A percentile compares a stretch with the other conserved stretches of the same genome.
Conservation (phyloP, 148 eudicot genomes). For the Heliamphora exappendiculata region DNA sequence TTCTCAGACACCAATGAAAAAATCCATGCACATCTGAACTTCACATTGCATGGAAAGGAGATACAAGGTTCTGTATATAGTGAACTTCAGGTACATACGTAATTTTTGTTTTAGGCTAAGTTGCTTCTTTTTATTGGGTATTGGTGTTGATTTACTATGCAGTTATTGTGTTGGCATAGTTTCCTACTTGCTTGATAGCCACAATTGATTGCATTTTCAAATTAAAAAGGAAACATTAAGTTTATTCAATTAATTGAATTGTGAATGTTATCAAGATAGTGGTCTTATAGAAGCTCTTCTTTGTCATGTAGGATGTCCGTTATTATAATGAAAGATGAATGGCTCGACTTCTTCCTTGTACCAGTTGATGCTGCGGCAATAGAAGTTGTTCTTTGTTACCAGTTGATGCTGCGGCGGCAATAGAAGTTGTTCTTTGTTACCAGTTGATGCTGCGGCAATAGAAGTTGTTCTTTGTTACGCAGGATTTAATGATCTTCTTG, state of each 20-base stretch:
- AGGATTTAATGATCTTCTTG: no score
- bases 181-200: not conserved
- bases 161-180: not conserved
- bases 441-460: no score
- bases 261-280: not conserved
- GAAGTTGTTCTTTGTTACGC: no score
- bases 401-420: no score
- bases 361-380: no score
- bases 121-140: not conserved
- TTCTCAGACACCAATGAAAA: conserved; percentile 53
- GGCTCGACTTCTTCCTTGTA: no score
- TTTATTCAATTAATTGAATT: not conserved
- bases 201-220: not conserved
- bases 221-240: not conserved
- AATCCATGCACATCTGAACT: conserved; percentile 64
- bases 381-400: no score
- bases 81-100: conserved; percentile 64
- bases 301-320: not conserved
- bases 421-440: no score
- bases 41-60: conserved; percentile 92
- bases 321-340: no score
- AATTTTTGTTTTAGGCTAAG: not conserved
- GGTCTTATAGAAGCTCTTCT: not conserved
- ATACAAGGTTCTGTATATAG: conserved; percentile 89
- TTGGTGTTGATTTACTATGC: not conserved